Conservation (phyloP, 2,329 filamentous ascomycete species). For the Coleophoma crateriformis region DNA sequence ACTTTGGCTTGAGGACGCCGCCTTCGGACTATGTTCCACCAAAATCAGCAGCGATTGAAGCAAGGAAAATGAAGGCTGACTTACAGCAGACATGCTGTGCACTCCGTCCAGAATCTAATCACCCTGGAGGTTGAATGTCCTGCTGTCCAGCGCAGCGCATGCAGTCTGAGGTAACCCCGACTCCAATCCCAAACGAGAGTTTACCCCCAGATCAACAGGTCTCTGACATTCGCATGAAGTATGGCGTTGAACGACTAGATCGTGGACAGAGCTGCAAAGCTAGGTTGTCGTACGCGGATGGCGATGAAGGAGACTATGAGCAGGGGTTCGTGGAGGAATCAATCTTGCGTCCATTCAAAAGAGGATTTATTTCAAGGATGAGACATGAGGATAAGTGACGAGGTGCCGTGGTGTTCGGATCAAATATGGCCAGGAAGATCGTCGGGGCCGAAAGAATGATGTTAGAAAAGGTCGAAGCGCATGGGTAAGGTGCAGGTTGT, state of each 20-base stretch:
- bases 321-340: constrained; percentile 12
- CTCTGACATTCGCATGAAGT: constrained; percentile 10
- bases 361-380: neutral
- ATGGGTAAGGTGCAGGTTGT: too few species aligned
- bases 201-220: constrained; percentile 7
- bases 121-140: constrained; percentile 14
- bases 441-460: too few species aligned
- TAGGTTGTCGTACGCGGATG: neutral
- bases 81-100: constrained; percentile 23
- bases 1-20: constrained; percentile 22
- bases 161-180: constrained; percentile 7
- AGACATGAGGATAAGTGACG: too few species aligned
- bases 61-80: constrained; percentile 5
- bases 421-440: too few species aligned
- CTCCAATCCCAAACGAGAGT: constrained; percentile 7
- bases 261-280: too few species aligned
- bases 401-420: too few species aligned
- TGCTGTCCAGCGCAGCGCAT: constrained; percentile 11
- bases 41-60: constrained; percentile 4
- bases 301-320: neutral
- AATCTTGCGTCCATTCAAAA: constrained; percentile 20
- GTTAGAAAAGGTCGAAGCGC: too few species aligned
- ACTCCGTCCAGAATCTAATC: constrained; percentile 6
- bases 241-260: neutral
- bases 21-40: constrained; percentile 12